A percentile compares a stretch with the other conserved stretches of the same genome.
phyloP scores from a whole-genome alignment of 805 yeast species.

The Yamadazyma tumulicola region DNA sequence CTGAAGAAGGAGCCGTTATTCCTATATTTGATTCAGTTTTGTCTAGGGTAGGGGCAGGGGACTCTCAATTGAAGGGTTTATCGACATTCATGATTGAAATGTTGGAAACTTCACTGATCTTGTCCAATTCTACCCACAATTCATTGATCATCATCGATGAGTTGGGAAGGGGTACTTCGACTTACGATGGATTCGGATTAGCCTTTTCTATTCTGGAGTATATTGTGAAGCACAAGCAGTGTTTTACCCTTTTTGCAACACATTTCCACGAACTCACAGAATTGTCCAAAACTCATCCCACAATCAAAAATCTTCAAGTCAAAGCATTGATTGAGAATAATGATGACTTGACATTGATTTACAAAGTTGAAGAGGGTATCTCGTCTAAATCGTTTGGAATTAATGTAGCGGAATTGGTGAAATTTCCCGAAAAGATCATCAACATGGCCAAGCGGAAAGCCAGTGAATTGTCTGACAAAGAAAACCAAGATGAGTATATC shows the following conservation, averaged over 20 bases:
- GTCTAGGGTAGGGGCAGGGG: slow-evolving; percentile 98
- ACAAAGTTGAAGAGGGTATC: slow-evolving; percentile 94
- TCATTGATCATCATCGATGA: slow-evolving; percentile 91
- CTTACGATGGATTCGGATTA: slow-evolving; percentile 96
- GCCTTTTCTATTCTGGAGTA: slow-evolving; percentile 96
- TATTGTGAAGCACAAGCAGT: slow-evolving; percentile 63
- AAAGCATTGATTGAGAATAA: slow-evolving; percentile 77
- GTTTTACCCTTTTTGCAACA: slow-evolving; percentile 91
- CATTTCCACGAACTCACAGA: slow-evolving; percentile 96
- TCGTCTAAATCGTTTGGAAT: slow-evolving; percentile 96
- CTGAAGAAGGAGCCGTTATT: slow-evolving; percentile 60
- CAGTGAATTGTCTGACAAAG: slow-evolving; percentile 68
- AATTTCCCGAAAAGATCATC: slow-evolving; percentile 86
- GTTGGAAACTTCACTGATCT: slow-evolving; percentile 88
- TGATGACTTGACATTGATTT: slow-evolving; percentile 78
- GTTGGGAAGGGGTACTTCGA: slow-evolving; percentile 84
- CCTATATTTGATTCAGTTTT: slow-evolving; percentile 86
- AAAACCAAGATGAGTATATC: slow-evolving; percentile 37
- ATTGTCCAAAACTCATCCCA: slow-evolving; percentile 55
- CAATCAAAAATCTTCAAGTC: slow-evolving; percentile 83
- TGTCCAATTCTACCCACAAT: slow-evolving; percentile 71
- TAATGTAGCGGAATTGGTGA: slow-evolving; percentile 94
- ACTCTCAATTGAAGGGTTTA: slow-evolving; percentile 93
- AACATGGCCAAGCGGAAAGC: slow-evolving; percentile 96
- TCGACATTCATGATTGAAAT: slow-evolving; percentile 92